phyloP scores from a whole-genome alignment of 371 early-diverging fungal species.

The Mortierella sp. region DNA sequence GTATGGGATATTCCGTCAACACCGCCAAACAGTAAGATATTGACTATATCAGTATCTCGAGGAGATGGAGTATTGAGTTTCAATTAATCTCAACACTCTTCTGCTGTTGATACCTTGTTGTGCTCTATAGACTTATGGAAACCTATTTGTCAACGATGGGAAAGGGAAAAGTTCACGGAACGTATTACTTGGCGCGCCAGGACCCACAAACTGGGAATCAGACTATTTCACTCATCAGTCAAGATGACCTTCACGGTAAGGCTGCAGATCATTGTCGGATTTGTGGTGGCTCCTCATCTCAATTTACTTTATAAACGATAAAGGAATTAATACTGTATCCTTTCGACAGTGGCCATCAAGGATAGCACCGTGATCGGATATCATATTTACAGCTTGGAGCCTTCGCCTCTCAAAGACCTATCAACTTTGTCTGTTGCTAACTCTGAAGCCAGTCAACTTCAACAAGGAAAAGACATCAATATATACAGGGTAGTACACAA shows the following conservation, averaged over 20 bases:
- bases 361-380: slow-evolving; percentile 32
- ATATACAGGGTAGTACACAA: slow-evolving; percentile 33
- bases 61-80: too few species aligned
- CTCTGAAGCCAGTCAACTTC: slow-evolving; percentile 39
- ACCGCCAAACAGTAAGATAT: slow-evolving; percentile 42
- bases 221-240: slow-evolving; percentile 34
- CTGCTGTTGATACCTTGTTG: not conserved
- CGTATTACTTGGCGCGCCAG: slow-evolving; percentile 41
- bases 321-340: not conserved
- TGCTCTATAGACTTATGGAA: slow-evolving; percentile 37
- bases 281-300: not conserved
- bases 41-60: not conserved
- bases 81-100: too few species aligned
- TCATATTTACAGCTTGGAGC: slow-evolving; percentile 53
- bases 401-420: slow-evolving; percentile 42
- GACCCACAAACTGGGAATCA: slow-evolving; percentile 39
- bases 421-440: slow-evolving; percentile 38
- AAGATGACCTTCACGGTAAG: slow-evolving; percentile 36
- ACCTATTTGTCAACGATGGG: slow-evolving; percentile 31
- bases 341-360: slow-evolving; percentile 19
- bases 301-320: too few species aligned
- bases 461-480: slow-evolving; percentile 51
- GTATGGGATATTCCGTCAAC: slow-evolving; percentile 54
- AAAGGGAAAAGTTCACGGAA: slow-evolving; percentile 38
- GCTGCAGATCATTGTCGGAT: not conserved